phyloP scores from a whole-genome alignment of 1,139 yeast genomes.

The Wickerhamomyces sp. region DNA sequence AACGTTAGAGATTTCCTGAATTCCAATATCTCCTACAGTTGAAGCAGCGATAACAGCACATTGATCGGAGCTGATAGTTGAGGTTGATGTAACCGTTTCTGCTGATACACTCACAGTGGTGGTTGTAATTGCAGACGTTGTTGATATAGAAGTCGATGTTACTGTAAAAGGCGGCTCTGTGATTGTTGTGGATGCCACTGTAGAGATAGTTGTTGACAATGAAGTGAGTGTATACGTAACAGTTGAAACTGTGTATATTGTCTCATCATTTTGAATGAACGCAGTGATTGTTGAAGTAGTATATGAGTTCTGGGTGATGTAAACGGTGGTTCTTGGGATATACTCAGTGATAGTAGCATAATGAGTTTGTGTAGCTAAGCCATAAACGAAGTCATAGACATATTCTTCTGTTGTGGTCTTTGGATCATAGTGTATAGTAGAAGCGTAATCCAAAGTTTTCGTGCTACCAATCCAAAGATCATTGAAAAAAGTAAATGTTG shows the following conservation, averaged over 20 bases:
- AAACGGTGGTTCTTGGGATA: conserved; percentile 13
- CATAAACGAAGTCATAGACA: conserved; percentile 13
- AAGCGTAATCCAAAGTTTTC: conserved; percentile 3
- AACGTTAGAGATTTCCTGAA: neutral
- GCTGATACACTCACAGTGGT: conserved; percentile 16
- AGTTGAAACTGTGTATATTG: conserved; percentile 15
- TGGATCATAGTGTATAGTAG: conserved; percentile 7
- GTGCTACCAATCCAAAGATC: conserved; percentile 15
- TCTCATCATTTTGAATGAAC: conserved; percentile 9
- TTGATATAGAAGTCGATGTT: conserved; percentile 6
- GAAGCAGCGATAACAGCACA: neutral
- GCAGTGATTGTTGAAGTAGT: conserved; percentile 14
- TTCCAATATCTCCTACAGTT: neutral
- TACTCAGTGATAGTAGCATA: conserved; percentile 13
- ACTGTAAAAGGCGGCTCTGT: conserved; percentile 6
- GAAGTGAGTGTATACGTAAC: conserved; percentile 14
- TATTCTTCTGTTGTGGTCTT: conserved; percentile 4
- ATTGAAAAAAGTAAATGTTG: conserved; percentile 13
- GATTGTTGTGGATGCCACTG: conserved; percentile 6
- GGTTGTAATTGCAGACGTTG: conserved; percentile 16
- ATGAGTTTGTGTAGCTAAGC: conserved; percentile 8
- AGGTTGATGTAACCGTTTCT: conserved; percentile 13
- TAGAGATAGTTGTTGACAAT: neutral
- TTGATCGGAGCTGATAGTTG: conserved; percentile 13
- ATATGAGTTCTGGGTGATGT: conserved; percentile 4